phyloP scores from a whole-genome alignment of 179 eudicot species.

The Corrigiola litoralis region DNA sequence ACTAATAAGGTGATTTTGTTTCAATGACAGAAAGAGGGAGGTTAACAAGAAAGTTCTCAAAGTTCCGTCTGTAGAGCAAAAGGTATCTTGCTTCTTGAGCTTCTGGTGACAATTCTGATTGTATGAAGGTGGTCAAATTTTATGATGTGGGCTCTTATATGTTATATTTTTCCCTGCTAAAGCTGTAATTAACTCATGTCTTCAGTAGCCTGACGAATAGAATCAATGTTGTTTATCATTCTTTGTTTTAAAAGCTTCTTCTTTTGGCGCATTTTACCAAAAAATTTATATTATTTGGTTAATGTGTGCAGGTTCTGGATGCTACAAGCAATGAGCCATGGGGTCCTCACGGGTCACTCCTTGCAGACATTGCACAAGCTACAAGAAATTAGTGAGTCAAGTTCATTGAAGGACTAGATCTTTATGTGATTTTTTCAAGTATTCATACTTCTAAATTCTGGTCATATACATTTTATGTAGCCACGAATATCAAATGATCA shows the following conservation, averaged over 20 bases:
- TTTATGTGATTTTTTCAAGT: too few species aligned
- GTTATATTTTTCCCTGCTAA: background rate
- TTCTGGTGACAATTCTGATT: background rate
- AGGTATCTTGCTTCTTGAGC: constrained; percentile 39
- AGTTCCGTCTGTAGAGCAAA: constrained; percentile 92
- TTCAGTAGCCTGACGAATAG: background rate
- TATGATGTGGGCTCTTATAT: background rate
- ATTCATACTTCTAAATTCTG: too few species aligned
- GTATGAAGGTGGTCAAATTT: background rate
- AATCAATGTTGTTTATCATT: background rate
- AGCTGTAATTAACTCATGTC: background rate
- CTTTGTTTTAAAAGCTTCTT: background rate
- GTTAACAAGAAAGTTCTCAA: constrained; percentile 97
- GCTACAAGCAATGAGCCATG: constrained; percentile 99
- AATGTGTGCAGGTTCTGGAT: constrained; percentile 62
- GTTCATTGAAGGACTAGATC: background rate
- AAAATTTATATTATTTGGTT: background rate
- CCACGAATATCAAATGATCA: constrained; percentile 91
- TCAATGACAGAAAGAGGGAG: constrained; percentile 77
- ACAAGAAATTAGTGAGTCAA: constrained; percentile 76
- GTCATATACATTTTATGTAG: too few species aligned
- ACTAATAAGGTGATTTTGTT: constrained; percentile 7
- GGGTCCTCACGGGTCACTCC: constrained; percentile 98
- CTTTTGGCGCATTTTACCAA: background rate
- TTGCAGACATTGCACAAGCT: constrained; percentile 95